These are phyloP conservation scores for Dacryopinax spathularia DNA, from an alignment of 768 basidiomycete genomes.

Conservation along the genomic window DNA sequence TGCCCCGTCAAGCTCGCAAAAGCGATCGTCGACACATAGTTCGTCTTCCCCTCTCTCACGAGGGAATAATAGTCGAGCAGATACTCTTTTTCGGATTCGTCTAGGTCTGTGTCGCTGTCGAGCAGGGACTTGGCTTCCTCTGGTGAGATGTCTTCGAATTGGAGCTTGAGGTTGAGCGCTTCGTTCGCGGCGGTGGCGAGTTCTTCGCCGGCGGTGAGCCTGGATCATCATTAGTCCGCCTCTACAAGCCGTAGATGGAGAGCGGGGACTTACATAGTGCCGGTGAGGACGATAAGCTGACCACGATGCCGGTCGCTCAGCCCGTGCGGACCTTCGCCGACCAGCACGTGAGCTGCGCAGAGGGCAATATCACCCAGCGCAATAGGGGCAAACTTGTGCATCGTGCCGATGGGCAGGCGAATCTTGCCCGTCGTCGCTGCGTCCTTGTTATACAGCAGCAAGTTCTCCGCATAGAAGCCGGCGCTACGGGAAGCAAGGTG, in stretches of 20 bases:
- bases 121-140: constrained; percentile 6
- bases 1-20: constrained; percentile 19
- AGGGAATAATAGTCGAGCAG: constrained; percentile 23
- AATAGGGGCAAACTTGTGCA: constrained; percentile 21
- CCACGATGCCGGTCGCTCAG: constrained; percentile 21
- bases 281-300: constrained; percentile 20
- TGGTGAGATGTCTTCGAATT: constrained; percentile 19
- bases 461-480: constrained; percentile 23
- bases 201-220: constrained; percentile 17
- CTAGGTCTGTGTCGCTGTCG: background rate
- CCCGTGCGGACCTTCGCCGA: constrained; percentile 21
- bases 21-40: constrained; percentile 17
- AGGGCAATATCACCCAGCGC: constrained; percentile 23
- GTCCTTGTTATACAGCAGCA: constrained; percentile 21
- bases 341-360: constrained; percentile 19
- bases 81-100: constrained; percentile 22
- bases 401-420: constrained; percentile 19
- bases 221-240: constrained; percentile 6
- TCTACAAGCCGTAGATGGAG: too few relatives aligned
- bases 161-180: constrained; percentile 17
- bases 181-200: constrained; percentile 18
- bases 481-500: constrained; percentile 12
- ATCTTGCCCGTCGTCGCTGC: constrained; percentile 18
- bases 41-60: constrained; percentile 24
- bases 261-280: constrained; percentile 7